Base-by-base conservation (phyloP, 805 yeast genomes). In the Saccharomyces cerevisiae region DNA sequence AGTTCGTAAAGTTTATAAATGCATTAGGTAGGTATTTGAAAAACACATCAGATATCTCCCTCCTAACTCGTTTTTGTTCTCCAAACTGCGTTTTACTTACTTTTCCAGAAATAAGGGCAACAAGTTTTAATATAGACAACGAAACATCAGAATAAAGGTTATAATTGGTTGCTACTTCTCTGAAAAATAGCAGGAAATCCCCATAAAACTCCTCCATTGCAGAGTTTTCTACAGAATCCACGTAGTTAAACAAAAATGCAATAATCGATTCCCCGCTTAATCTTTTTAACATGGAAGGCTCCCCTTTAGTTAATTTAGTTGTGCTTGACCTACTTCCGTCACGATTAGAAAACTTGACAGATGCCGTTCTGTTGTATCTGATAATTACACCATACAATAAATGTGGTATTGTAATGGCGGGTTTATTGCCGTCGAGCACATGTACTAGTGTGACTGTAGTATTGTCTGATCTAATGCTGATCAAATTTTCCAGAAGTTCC, bases 381-480 rank as follows among this genome's bases (percentile, higher is more conserved):
- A 53, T 46, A 6, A 68, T 59, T 13, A 68, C 52, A 21, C 70
- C 63, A 36, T 79, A 76, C 59, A 88, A 74, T 4, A 90, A 71
- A 60, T 80, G 78, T 0, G 95, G 91, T 13, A 89, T 72, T 0
- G 95, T 86, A 4, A 80, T 62, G 54, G 83, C 87, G 0, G 96
- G 87, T 58, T 87, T 80, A 6, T 96, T 86, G 0, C 94, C 92
- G 70, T 91, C 97, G 50, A 91, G 71, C 2, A 87, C 84, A 66
- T 87, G 89, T 11, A 82, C 73, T 5, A 78, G 61, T 6, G 67
- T 59, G 27, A 61, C 60, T 4, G 63, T 57, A 28, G 57, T 56
- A 5, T 66, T 61, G 17, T 61, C 60, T 3, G 57, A 57, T 22
- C 68, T 69, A 10, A 69, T 62, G 17, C 66, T 66, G 17, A 89